A percentile compares a stretch with the other conserved stretches of the same genome.
Evolutionary conservation across 352 stramenopile species (phyloP).

Genomic region (Phytophthora cajani): DNA sequence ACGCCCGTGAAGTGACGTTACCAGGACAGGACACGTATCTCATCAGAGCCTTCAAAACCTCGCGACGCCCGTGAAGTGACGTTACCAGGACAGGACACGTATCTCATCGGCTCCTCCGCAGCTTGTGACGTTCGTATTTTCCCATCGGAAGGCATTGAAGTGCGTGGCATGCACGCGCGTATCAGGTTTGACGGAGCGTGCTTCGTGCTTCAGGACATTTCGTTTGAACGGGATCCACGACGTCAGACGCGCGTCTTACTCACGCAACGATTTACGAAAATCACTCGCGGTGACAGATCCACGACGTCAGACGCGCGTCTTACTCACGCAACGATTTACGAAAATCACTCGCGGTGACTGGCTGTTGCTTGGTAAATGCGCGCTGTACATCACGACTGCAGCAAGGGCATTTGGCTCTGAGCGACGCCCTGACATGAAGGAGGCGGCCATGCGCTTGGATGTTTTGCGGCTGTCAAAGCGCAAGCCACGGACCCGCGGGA

Average conservation of each 20-base stretch:
- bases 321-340: slow-evolving; percentile 48
- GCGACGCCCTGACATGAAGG: slow-evolving; percentile 67
- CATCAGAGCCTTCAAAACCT: slow-evolving; percentile 34
- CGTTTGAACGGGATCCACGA: slow-evolving; percentile 65
- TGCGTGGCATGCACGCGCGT: slow-evolving; percentile 63
- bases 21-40: slow-evolving; percentile 45
- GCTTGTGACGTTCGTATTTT: slow-evolving; percentile 64
- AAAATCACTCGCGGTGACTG: slow-evolving; percentile 64
- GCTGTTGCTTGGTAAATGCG: slow-evolving; percentile 64
- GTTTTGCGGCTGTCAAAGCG: slow-evolving; percentile 71
- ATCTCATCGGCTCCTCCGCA: slow-evolving; percentile 66
- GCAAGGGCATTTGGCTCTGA: slow-evolving; percentile 62
- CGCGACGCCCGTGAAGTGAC: slow-evolving; percentile 28
- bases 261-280: slow-evolving; percentile 43
- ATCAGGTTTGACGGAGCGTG: slow-evolving; percentile 70
- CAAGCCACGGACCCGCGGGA: slow-evolving; percentile 49
- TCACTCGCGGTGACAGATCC: slow-evolving; percentile 70
- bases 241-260: slow-evolving; percentile 64
- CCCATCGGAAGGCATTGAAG: slow-evolving; percentile 38
- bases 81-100: slow-evolving; percentile 33
- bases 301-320: slow-evolving; percentile 57
- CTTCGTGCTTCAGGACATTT: slow-evolving; percentile 78
- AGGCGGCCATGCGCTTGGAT: slow-evolving; percentile 67
- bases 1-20: slow-evolving; percentile 29
- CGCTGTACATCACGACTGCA: slow-evolving; percentile 55